A percentile compares a stretch with the other conserved stretches of the same genome.
These are phyloP conservation scores for Biscutella auriculata DNA, from an alignment of 441 rosid species.

Conservation along the genomic window DNA sequence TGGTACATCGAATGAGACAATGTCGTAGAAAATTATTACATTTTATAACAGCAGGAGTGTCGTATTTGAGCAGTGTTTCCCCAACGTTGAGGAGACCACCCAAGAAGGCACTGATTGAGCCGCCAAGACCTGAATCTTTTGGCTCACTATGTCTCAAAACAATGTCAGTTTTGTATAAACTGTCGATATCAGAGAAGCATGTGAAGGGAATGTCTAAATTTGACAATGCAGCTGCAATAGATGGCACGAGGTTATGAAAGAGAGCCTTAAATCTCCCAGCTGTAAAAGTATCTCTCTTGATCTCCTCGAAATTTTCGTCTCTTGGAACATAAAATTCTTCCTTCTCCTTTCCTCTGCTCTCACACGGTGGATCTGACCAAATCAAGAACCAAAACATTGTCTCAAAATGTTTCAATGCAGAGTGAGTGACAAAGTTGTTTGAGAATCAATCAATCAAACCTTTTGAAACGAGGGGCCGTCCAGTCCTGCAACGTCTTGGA, in stretches of 20 bases:
- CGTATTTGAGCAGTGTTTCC: conserved; percentile 53
- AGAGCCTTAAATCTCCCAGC: conserved; percentile 80
- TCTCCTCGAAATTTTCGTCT: conserved; percentile 86
- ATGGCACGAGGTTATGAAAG: conserved; percentile 85
- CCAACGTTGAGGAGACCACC: conserved; percentile 44
- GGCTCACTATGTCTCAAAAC: conserved; percentile 41
- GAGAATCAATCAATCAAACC: conserved; percentile 36
- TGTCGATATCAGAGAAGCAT: conserved; percentile 89
- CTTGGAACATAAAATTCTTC: conserved; percentile 82
- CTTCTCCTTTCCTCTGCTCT: conserved; percentile 74
- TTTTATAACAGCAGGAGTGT: conserved; percentile 69
- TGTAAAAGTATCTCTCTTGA: conserved; percentile 67
- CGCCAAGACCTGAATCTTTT: conserved; percentile 18
- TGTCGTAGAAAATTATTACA: conserved; percentile 27
- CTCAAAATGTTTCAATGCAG: neutral
- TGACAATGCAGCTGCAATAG: conserved; percentile 63
- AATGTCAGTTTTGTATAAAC: conserved; percentile 51
- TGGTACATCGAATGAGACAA: neutral
- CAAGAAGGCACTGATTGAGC: conserved; percentile 25
- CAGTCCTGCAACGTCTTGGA: conserved; percentile 88
- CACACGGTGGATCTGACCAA: conserved; percentile 45
- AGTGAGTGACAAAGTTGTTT: neutral
- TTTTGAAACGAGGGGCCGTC: conserved; percentile 50
- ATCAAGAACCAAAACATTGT: conserved; percentile 8
- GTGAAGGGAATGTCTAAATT: conserved; percentile 67